Base-by-base conservation (phyloP, 768 basidiomycete species). In the Pleurotus tuoliensis region DNA sequence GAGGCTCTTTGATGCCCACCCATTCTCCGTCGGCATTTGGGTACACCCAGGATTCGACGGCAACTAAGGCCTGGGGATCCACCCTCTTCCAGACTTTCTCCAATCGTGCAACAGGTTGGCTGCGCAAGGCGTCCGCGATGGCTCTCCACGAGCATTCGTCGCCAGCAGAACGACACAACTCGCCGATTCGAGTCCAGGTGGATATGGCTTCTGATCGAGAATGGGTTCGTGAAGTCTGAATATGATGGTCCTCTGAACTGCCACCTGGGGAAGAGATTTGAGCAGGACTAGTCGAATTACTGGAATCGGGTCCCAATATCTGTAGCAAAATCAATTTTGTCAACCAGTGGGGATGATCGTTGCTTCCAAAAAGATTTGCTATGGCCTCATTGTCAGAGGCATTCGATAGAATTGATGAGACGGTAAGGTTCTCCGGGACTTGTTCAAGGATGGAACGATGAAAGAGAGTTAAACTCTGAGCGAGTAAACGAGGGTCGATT, bases 81-180 rank as follows among this genome's bases (percentile, higher is more conserved):
- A 89, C 87, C 16, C 90, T 76, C 62, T 82, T 84, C 92, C 92
- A 94, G 4, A 78, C 88, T 67, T 90, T 91, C 49, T 86, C 87
- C 48, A 93, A 68, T 38, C 92, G 73, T 7, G 90, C 88, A 18
- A 94, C 77, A 15, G 92, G 87, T 24, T 84, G 74, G 13, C 87
- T 85, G 59, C 87, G 89, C 13, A 93, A 66, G 5, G 87, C 92
- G 11, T 78, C 75, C n/a, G 69, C 69, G 51, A 93, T 86, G 1
- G 90, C 90, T 41, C 74, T 79, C 88, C 88, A 94, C 12, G 89
- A 83, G 58, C 85, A 88, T 64, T 89, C 88, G 61, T 94, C 91
- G 0, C 92, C 92, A 2, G 76, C 74, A n/a, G 73, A 64, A 7
- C 91, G 77, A 58, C 88, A 88, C 24, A 86, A 67, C 63, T 94